Base-by-base conservation (phyloP, 1,139 yeast genomes). In the Pichia sp. region DNA sequence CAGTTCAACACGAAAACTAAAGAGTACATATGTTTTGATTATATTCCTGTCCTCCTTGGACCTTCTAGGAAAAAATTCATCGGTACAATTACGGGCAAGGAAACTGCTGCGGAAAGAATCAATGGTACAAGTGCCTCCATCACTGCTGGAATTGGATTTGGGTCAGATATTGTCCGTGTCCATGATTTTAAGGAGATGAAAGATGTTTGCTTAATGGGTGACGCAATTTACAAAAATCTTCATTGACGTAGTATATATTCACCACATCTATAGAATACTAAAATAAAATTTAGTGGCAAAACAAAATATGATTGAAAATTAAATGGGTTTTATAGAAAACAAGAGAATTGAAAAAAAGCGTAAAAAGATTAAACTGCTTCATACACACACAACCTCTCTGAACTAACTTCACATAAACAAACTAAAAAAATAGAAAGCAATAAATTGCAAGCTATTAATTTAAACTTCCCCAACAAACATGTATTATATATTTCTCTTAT, bases 41-140 rank as follows among this genome's bases (percentile, higher is more conserved):
- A 81, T 3, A 66, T 87, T 54, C 88, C 97, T 1, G 75, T 89
- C 58, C 73, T 93, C 49, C 69, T 92, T 16, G 99, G 98, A 0
- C 87, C 98, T 0, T 87, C 96, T 30, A 77, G 98, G 61, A 93
- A 93, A 75, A 77, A 80, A 64, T 93, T 93, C 65, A 82, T 93
- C 64, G 97, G 97, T 1, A 77, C 80, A 0, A 71, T 90, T 32
- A 85, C 92, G 0, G 71, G 74, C 10, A 74, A 73, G 53, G 65
- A 70, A 2, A 61, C 66, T 2, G 82, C 96, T 0, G 60, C 70
- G 0, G 82, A 85, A 40, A 77, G 98, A 59, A 82, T 82, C 4
- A 72, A 83, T 54, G 93, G 95, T 15, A 90, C 97, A 0, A 85
- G 85, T 11, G 89, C 96, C 0, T 76, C 90, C 0, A 80, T 87